These are phyloP conservation scores for Rhodamnia argentea DNA, from an alignment of 345 rosid species.

Conservation along the genomic window DNA sequence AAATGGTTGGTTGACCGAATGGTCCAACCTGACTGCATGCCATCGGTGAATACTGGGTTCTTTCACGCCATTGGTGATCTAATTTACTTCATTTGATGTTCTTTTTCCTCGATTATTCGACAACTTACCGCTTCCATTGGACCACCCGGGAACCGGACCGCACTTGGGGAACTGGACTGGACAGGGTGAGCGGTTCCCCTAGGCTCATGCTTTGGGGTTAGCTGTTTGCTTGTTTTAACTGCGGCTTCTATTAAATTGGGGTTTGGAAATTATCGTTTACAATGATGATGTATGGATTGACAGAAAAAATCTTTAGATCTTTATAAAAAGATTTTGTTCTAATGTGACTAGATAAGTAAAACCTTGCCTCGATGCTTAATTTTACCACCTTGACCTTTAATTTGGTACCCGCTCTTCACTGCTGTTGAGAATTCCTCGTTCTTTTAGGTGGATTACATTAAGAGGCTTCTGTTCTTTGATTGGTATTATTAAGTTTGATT, in stretches of 20 bases:
- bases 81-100: too few species aligned
- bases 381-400: background rate
- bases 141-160: too few species aligned
- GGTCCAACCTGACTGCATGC: too few species aligned
- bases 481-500: background rate
- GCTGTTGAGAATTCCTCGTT: background rate
- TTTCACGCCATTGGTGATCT: too few species aligned
- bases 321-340: background rate
- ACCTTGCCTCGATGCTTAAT: background rate
- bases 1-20: too few species aligned
- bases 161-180: too few species aligned
- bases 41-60: too few species aligned
- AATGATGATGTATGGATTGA: background rate
- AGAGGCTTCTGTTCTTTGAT: background rate
- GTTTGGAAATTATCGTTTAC: background rate
- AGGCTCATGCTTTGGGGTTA: background rate
- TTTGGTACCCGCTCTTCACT: background rate
- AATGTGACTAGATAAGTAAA: background rate
- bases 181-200: too few species aligned
- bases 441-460: background rate
- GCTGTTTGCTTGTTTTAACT: background rate
- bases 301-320: background rate
- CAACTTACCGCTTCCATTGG: too few species aligned
- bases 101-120: too few species aligned
- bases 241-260: background rate